Percentiles rank a stretch among this genome's conserved stretches.
Conservation (phyloP, 257 asterid genomes). For the Ocimum tenuiflorum region DNA sequence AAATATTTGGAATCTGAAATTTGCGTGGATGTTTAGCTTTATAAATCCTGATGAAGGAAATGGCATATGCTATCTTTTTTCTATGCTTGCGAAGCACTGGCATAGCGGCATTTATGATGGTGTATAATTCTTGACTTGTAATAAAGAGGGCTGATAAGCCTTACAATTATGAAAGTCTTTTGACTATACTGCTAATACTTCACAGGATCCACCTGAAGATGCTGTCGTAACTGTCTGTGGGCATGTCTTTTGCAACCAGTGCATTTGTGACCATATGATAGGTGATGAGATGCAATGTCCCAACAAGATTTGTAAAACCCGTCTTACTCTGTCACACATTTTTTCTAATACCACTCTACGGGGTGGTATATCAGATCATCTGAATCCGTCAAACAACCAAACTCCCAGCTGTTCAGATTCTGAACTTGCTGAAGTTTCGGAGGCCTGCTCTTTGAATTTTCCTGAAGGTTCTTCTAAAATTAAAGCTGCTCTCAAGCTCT, state of each 20-base stretch:
- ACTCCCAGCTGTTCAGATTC: conserved; percentile 30
- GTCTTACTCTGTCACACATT: conserved; percentile 39
- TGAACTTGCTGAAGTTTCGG: conserved; percentile 29
- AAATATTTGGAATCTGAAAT: no score
- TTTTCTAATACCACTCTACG: conserved; percentile 55
- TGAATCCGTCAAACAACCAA: conserved; percentile 19
- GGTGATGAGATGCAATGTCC: conserved; percentile 84
- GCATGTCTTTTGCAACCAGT: conserved; percentile 90
- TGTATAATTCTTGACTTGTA: background rate
- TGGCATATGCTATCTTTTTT: no score
- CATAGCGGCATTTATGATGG: background rate
- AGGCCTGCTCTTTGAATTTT: conserved; percentile 28
- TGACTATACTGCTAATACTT: conserved; percentile 15
- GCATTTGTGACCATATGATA: conserved; percentile 72
- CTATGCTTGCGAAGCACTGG: background rate
- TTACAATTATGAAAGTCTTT: background rate
- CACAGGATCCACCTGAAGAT: conserved; percentile 98
- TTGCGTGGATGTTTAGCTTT: no score
- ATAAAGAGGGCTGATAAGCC: background rate
- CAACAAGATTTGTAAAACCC: conserved; percentile 55
- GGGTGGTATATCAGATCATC: conserved; percentile 43
- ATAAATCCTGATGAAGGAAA: no score
- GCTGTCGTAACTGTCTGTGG: conserved; percentile 87
- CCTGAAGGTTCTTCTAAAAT: conserved; percentile 81
- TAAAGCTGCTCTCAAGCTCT: conserved; percentile 68